A percentile compares a stretch with the other conserved stretches of the same genome.
phyloP scores from a whole-genome alignment of 371 early-diverging fungal species.

The Mortierella sp. region DNA sequence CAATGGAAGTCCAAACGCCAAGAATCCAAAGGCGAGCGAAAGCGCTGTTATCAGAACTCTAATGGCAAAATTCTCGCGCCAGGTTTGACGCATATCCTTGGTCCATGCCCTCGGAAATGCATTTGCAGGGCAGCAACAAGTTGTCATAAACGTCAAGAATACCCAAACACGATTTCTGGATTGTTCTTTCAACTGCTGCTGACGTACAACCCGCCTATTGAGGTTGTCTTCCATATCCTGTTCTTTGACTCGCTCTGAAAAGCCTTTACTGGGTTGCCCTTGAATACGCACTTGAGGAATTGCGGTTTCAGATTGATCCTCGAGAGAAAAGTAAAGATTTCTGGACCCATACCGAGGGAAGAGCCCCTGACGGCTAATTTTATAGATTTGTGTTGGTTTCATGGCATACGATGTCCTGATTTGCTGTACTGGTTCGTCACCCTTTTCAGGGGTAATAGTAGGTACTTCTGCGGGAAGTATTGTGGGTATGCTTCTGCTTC shows the following conservation, averaged over 20 bases:
- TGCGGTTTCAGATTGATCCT: conserved; percentile 9
- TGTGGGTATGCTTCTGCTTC: background rate
- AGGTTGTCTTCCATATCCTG: conserved; percentile 29
- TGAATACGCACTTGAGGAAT: conserved; percentile 1
- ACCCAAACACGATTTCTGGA: conserved; percentile 46
- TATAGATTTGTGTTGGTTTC: conserved; percentile 17
- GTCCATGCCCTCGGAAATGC: conserved; percentile 27
- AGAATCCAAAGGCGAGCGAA: conserved; percentile 66
- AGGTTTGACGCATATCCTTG: conserved; percentile 70
- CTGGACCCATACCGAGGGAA: conserved; percentile 35
- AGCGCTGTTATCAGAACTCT: conserved; percentile 71
- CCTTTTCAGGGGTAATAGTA: background rate
- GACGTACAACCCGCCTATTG: conserved; percentile 20
- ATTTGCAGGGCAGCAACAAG: conserved; percentile 42
- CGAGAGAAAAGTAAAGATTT: conserved; percentile 11
- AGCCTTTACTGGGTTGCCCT: conserved; percentile 14
- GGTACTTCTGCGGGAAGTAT: background rate
- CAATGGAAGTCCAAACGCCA: conserved; percentile 73
- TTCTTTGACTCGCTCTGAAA: conserved; percentile 20
- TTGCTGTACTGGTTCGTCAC: background rate
- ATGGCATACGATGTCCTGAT: background rate
- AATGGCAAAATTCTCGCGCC: conserved; percentile 89
- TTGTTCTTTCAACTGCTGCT: background rate
- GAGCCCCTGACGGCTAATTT: conserved; percentile 21
- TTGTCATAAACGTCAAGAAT: conserved; percentile 32